phyloP scores from a whole-genome alignment of 2,329 filamentous ascomycete species.

The Reticulascus tulasneorum region DNA sequence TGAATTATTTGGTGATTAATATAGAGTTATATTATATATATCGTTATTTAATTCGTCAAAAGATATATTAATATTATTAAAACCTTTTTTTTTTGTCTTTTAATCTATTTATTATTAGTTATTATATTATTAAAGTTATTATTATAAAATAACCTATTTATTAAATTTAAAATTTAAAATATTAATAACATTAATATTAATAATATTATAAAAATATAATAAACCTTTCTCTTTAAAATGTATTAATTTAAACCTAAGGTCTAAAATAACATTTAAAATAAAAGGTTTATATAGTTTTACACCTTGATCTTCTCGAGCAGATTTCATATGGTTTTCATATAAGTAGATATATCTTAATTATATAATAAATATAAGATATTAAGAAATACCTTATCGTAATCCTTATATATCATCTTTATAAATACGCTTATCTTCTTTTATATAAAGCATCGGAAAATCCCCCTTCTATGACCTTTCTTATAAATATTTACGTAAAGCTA shows the following conservation, averaged over 20 bases:
- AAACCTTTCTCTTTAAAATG: no score
- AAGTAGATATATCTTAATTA: slow-evolving; percentile 13
- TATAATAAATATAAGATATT: neutral
- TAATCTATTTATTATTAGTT: slow-evolving; percentile 10
- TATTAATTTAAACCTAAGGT: no score
- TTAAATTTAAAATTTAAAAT: neutral
- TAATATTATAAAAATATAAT: neutral
- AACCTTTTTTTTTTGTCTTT: slow-evolving; percentile 8
- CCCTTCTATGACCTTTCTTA: neutral
- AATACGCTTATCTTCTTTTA: neutral
- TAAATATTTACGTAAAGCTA: neutral
- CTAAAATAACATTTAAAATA: no score
- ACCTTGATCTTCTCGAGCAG: no score
- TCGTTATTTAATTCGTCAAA: slow-evolving; percentile 13
- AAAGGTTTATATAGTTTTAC: neutral
- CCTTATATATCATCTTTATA: slow-evolving; percentile 1
- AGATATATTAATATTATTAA: slow-evolving; percentile 5
- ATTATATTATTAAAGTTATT: no score
- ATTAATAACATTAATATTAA: neutral
- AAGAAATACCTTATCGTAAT: no score
- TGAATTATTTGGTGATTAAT: no score
- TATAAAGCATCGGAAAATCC: neutral
- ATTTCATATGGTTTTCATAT: slow-evolving; percentile 9
- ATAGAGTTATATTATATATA: no score
- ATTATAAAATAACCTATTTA: neutral